Evolutionary conservation across 257 asterid genomes (phyloP), one percentile per base, ranked within the genome.

Genomic region (Solanum tacnaense): DNA sequence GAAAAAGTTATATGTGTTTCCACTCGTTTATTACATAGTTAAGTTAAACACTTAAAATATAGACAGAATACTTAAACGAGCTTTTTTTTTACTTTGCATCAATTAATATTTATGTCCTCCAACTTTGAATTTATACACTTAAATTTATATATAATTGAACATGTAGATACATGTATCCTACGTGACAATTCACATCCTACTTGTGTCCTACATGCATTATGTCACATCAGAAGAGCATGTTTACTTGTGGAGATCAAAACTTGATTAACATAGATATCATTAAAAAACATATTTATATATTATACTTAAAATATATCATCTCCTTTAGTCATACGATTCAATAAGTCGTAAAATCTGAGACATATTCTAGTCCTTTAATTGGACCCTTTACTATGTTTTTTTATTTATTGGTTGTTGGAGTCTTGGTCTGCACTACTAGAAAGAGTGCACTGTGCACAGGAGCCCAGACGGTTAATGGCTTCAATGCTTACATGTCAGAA

Each of bases 401-500:
- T 58, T 7, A 58, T 58, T 38, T 2, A 39, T 38, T 11, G 10
- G 11, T 79, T 27, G 38, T 9, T 29, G 86, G 71, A 73, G 86
- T 56, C 25, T 90, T 39, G 68, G 76, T 92, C 35, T 86, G 71
- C 18, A 86, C 87, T 71, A 32, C 87, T 71, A 18, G 70, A 86
- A 31, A 85, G 56, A 78, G 21, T 36, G 27, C 56, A 75, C 18
- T 74, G 31, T 86, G 89, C 91, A 84, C 89, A 89, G 91, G 89
- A 72, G 90, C 91, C 88, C 87, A 87, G 91, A 90, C 93, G 92
- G 94, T 90, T 34, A 49, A 34, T 72, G 82, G 85, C 31, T 49
- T 49, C 41, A 73, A 72, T 44, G 39, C 84, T 86, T 34, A 78
- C 73, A 18, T 71, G 73, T 86, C 84, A 44, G 88, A 49, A 29